Conservation (phyloP, 352 stramenopile genomes). For the Hyaloperonospora brassicae region DNA sequence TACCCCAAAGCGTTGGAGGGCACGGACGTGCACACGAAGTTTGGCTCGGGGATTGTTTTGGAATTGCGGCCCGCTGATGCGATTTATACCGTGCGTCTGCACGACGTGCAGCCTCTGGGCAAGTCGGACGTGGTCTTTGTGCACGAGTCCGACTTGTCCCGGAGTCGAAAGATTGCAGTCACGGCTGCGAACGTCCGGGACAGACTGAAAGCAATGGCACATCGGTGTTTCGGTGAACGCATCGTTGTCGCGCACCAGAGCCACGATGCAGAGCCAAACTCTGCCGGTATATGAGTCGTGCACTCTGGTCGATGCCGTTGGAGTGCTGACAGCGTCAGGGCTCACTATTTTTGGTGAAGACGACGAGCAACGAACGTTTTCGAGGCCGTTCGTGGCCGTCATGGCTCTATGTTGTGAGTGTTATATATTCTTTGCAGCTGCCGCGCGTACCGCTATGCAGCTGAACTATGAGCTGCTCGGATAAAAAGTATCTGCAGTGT, state of each 20-base stretch:
- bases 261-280: conserved; percentile 40
- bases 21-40: conserved; percentile 73
- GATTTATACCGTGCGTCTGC: conserved; percentile 74
- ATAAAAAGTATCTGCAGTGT: too few relatives aligned
- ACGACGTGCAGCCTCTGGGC: conserved; percentile 29
- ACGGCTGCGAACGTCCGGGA: conserved; percentile 50
- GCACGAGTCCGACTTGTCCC: conserved; percentile 57
- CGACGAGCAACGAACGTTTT: too few relatives aligned
- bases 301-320: too few relatives aligned
- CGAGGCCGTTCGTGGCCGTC: too few relatives aligned
- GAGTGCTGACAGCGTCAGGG: too few relatives aligned
- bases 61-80: conserved; percentile 51
- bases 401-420: too few relatives aligned
- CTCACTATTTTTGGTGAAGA: too few relatives aligned
- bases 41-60: conserved; percentile 54
- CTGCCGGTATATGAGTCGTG: conserved; percentile 39
- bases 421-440: too few relatives aligned
- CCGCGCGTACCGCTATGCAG: too few relatives aligned
- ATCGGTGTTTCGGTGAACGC: conserved; percentile 33
- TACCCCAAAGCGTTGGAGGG: conserved; percentile 67
- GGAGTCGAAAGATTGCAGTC: conserved; percentile 30
- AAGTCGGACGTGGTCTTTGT: conserved; percentile 67
- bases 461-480: too few relatives aligned
- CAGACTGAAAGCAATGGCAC: conserved; percentile 37
- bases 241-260: conserved; percentile 32